Evolutionary conservation across 2,329 filamentous ascomycete species (phyloP).

Genomic region (Hypoxylon sp.): DNA sequence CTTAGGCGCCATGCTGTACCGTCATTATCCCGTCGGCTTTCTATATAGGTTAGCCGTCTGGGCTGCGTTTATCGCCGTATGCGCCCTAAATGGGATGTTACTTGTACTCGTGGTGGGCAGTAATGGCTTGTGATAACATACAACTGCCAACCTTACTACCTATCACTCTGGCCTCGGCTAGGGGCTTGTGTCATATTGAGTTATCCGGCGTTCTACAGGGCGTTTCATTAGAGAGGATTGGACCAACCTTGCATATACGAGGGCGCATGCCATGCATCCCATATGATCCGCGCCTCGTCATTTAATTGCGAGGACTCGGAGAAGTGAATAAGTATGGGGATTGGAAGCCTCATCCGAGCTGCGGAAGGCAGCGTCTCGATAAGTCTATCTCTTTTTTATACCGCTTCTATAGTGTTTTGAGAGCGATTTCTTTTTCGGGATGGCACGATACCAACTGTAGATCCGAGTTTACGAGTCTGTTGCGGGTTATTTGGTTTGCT

Average conservation of each 20-base stretch:
- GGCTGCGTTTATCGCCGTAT: conserved; percentile 62
- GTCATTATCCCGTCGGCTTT: conserved; percentile 62
- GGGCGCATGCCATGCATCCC: conserved; percentile 2
- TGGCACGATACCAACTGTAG: conserved; percentile 35
- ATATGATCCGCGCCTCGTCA: not conserved
- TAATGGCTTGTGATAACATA: conserved; percentile 49
- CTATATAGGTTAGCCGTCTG: conserved; percentile 62
- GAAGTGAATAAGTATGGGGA: not conserved
- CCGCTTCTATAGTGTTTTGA: not conserved
- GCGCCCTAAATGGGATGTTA: conserved; percentile 66
- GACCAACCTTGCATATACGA: conserved; percentile 36
- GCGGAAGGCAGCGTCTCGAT: not conserved
- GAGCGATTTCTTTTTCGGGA: conserved; percentile 4
- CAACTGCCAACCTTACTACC: not conserved
- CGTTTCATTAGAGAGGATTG: conserved; percentile 27
- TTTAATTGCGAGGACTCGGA: not conserved
- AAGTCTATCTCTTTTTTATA: conserved; percentile 2
- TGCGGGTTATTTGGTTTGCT: not conserved
- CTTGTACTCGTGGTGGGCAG: conserved; percentile 66
- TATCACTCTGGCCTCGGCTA: conserved; percentile 8
- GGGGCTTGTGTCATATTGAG: conserved; percentile 18
- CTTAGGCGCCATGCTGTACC: conserved; percentile 71
- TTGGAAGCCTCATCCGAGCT: conserved; percentile 5
- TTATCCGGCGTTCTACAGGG: conserved; percentile 22
- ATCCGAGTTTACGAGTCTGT: conserved; percentile 15